A percentile compares a stretch with the other conserved stretches of the same genome.
Evolutionary conservation across 2,329 filamentous ascomycete genomes (phyloP).

Genomic region (Eutypa lata): DNA sequence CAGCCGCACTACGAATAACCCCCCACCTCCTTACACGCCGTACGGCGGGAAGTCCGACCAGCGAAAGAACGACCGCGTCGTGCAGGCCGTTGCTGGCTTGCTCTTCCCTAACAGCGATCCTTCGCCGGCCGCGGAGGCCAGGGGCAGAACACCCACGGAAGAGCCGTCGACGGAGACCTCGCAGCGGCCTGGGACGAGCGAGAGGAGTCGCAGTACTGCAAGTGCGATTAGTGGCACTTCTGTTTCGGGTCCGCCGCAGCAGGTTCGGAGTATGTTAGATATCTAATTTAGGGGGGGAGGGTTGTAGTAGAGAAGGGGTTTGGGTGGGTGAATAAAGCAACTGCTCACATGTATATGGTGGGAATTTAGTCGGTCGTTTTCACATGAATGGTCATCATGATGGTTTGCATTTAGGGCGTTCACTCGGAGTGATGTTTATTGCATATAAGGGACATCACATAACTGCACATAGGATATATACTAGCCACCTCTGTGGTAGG

Average conservation of each 20-base stretch:
- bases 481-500: no score
- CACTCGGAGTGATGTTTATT: no score
- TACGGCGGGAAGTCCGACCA: constrained; percentile 43
- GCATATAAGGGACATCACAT: no score
- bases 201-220: constrained; percentile 42
- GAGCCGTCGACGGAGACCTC: constrained; percentile 1
- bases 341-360: no score
- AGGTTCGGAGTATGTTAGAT: constrained; percentile 58
- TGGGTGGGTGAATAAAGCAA: no score
- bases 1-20: constrained; percentile 17
- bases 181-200: constrained; percentile 27
- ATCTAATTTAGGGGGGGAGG: constrained; percentile 31
- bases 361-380: no score
- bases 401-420: no score
- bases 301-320: no score
- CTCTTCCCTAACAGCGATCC: constrained; percentile 44
- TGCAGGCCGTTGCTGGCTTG: constrained; percentile 41
- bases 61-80: constrained; percentile 41
- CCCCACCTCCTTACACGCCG: constrained; percentile 24
- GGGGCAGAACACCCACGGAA: constrained; percentile 14
- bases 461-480: no score
- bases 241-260: constrained; percentile 46
- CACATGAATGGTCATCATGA: no score
- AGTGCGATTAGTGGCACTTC: constrained; percentile 47
- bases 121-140: constrained; percentile 29